A percentile compares a stretch with the other conserved stretches of the same genome.
Conservation (phyloP, 495 filamentous ascomycete genomes). For the Evansstolkia leycettana region DNA sequence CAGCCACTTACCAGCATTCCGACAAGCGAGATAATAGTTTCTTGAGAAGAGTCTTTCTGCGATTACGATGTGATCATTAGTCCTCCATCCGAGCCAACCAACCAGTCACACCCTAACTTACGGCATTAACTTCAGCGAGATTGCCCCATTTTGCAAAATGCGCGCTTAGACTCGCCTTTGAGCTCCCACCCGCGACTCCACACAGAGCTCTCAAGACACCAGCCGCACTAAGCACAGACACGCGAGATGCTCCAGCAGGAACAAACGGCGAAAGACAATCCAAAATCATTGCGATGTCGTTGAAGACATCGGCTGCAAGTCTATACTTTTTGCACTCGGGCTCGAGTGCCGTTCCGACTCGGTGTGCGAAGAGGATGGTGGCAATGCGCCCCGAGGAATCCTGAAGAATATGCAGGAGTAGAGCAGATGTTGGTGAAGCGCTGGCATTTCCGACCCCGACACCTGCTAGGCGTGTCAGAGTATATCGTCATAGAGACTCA, state of each 20-base stretch:
- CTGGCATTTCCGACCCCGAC: constrained; percentile 82
- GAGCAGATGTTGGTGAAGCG: constrained; percentile 74
- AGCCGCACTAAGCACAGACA: constrained; percentile 58
- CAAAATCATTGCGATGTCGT: constrained; percentile 80
- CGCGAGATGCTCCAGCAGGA: constrained; percentile 47
- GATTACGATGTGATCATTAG: not conserved
- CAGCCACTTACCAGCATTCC: constrained; percentile 65
- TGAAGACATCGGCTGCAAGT: constrained; percentile 82
- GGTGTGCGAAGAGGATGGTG: constrained; percentile 84
- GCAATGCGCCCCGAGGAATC: constrained; percentile 75
- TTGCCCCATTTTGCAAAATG: constrained; percentile 89
- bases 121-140: constrained; percentile 83
- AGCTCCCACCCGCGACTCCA: constrained; percentile 78
- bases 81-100: not conserved
- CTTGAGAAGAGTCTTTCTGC: constrained; percentile 87
- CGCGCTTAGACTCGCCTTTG: constrained; percentile 81
- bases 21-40: constrained; percentile 82
- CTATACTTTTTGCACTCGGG: constrained; percentile 93
- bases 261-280: constrained; percentile 79
- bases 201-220: constrained; percentile 74
- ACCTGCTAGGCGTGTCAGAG: constrained; percentile 35
- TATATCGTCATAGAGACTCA: not conserved
- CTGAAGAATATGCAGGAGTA: constrained; percentile 78
- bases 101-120: constrained; percentile 30
- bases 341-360: constrained; percentile 75